These are phyloP conservation scores for Teunomyces stri DNA, from an alignment of 805 yeast species.

Conservation along the genomic window DNA sequence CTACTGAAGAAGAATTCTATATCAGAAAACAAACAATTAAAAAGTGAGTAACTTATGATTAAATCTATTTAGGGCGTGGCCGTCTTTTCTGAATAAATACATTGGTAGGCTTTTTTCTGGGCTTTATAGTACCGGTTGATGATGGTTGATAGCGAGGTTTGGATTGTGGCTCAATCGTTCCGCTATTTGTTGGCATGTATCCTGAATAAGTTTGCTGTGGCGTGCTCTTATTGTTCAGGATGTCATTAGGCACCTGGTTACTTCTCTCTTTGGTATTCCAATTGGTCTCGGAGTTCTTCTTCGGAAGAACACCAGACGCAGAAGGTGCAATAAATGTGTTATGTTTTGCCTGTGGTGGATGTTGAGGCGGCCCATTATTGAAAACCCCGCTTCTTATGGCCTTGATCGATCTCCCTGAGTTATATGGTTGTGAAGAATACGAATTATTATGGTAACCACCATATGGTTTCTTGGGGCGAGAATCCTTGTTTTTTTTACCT, in stretches of 20 bases:
- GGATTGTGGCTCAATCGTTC: neutral
- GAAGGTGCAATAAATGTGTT: neutral
- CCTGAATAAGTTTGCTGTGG: neutral
- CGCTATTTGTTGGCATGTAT: neutral
- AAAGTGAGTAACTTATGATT: slow-evolving; percentile 1
- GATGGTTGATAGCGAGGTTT: slow-evolving; percentile 4
- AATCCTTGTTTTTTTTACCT: neutral
- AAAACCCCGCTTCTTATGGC: neutral
- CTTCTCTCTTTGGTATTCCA: too few relatives aligned
- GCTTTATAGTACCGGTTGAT: slow-evolving; percentile 6
- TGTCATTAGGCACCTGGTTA: neutral
- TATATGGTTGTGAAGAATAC: neutral
- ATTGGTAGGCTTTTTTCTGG: slow-evolving; percentile 8
- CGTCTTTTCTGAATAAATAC: slow-evolving; percentile 14
- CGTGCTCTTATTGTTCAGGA: neutral
- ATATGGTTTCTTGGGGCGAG: neutral
- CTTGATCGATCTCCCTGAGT: neutral
- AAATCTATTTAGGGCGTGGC: slow-evolving; percentile 7
- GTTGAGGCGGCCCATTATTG: neutral
- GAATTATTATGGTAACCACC: neutral
- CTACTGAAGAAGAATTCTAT: neutral
- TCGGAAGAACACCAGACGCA: neutral
- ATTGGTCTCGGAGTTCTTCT: neutral
- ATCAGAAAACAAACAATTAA: neutral
- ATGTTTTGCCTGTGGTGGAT: neutral